Conservation (phyloP, 2,329 filamentous ascomycete genomes). For the Ophiocordyceps unilateralis region DNA sequence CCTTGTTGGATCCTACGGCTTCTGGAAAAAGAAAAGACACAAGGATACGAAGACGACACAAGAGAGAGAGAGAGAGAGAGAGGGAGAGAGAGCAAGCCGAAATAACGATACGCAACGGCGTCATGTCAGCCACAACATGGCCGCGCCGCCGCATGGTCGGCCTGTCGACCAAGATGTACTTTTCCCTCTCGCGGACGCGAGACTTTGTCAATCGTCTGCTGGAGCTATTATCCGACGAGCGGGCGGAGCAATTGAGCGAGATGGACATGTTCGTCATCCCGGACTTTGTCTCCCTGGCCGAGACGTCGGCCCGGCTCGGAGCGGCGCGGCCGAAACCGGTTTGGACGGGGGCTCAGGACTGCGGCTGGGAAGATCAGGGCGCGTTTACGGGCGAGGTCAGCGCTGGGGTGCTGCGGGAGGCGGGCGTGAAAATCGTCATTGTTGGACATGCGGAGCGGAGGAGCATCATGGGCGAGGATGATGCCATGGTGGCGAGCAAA, state of each 20-base stretch:
- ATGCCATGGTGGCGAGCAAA: conserved; percentile 49
- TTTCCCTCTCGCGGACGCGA: conserved; percentile 45
- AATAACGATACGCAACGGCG: not conserved
- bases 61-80: no score
- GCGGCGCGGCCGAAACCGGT: conserved; percentile 27
- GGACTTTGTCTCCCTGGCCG: no score
- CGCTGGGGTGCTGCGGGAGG: conserved; percentile 44
- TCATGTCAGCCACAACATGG: conserved; percentile 2
- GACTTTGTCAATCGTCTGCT: conserved; percentile 35
- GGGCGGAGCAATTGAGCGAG: no score
- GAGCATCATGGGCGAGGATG: conserved; percentile 57
- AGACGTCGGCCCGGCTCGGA: no score
- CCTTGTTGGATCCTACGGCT: no score
- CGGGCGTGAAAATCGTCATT: conserved; percentile 58
- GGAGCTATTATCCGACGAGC: conserved; percentile 23
- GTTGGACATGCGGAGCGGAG: conserved; percentile 69
- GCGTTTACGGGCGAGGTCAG: conserved; percentile 68
- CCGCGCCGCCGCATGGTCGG: conserved; percentile 45
- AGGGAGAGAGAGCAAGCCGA: no score
- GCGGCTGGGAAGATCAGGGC: conserved; percentile 50
- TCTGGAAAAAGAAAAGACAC: no score
- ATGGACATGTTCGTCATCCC: no score
- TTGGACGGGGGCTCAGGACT: conserved; percentile 61
- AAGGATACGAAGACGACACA: no score
- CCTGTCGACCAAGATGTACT: conserved; percentile 69